A percentile compares a stretch with the other conserved stretches of the same genome.
Evolutionary conservation across 371 early-diverging fungal species (phyloP).

Genomic region (Mucor piriformis): DNA sequence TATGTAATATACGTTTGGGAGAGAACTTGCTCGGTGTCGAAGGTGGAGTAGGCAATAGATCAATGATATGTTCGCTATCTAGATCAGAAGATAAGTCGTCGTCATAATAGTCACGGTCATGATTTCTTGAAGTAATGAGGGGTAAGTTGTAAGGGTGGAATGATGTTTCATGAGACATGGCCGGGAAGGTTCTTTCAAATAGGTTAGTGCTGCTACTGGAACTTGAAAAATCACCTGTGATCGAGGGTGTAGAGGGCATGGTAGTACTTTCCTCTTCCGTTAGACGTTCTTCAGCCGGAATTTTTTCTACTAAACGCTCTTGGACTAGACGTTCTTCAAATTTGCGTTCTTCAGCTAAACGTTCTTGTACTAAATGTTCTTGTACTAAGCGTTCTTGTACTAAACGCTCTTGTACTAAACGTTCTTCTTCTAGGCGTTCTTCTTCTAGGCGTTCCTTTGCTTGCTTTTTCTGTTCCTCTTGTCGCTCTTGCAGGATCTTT

Average conservation of each 20-base stretch:
- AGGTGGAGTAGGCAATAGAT: background rate
- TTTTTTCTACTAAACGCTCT: background rate
- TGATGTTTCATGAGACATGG: background rate
- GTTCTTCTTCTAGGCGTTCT: background rate
- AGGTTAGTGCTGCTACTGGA: background rate
- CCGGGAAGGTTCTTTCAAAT: background rate
- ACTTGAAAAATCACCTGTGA: background rate
- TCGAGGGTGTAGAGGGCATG: background rate
- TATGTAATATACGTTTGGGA: slow-evolving; percentile 17
- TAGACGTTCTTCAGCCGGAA: background rate
- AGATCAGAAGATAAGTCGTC: slow-evolving; percentile 2
- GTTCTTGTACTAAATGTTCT: background rate
- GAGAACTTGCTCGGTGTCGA: slow-evolving; percentile 14
- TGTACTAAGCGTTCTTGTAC: background rate
- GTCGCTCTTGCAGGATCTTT: background rate
- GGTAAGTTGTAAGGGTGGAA: background rate
- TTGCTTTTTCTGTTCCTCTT: background rate
- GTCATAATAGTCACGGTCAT: slow-evolving; percentile 12
- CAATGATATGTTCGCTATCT: slow-evolving; percentile 3
- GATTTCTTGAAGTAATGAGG: background rate
- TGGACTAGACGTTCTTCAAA: background rate
- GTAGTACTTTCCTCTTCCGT: background rate
- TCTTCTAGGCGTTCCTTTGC: background rate
- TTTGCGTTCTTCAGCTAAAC: background rate
- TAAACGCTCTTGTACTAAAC: background rate